Evolutionary conservation across 2,329 filamentous ascomycete species (phyloP), one percentile per base, ranked within the genome.

Genomic region (Cryphonectria carpinicola): DNA sequence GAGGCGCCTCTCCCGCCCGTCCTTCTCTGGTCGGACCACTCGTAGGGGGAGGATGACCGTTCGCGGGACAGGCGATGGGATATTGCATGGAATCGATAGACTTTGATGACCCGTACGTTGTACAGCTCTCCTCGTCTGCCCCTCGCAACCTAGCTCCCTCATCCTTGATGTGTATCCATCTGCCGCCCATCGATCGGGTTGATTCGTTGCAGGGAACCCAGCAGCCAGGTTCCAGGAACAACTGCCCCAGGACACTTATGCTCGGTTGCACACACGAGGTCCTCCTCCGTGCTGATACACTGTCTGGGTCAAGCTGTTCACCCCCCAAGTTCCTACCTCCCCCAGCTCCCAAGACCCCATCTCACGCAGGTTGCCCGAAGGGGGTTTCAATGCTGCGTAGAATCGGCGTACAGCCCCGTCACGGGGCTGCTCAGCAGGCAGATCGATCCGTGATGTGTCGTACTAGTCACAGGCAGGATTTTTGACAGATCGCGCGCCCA

Each of bases 391-490:
- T 65, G 25, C 25, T 46, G 13, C 7, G 25, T 64, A 6, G 13
- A 17, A 28, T 46, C 43, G 22, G 41, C 68, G 66, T 56, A 66
- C 10, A n/a, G 35, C 32, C 17, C 56, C 60, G 22, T 49, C 70
- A 63, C 70, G 62, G 60, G 63, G 69, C 66, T 46, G 65, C 63
- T 67, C 67, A 71, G 70, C 70, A 71, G 66, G 70, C 67, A 71
- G 66, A 62, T 64, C 58, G 39, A 61, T 37, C 49, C 43, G 32
- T 54, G 62, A 64, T 71, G 70, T 67, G 67, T 65, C 70, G 63
- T 56, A 66, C 67, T 56, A 60, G 67, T 67, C 70, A 71, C 70
- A 39, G 63, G 39, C 67, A 60, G 62, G 28, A 67, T 46, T 46
- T n/a, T 49, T 61, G 35, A 35, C 58, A n/a, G 22, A 25, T 61